Percentiles rank a stretch among this genome's conserved stretches.
These are phyloP conservation scores for Tolypocladium nubicola DNA, from an alignment of 2,329 filamentous ascomycete genomes.

Conservation along the genomic window DNA sequence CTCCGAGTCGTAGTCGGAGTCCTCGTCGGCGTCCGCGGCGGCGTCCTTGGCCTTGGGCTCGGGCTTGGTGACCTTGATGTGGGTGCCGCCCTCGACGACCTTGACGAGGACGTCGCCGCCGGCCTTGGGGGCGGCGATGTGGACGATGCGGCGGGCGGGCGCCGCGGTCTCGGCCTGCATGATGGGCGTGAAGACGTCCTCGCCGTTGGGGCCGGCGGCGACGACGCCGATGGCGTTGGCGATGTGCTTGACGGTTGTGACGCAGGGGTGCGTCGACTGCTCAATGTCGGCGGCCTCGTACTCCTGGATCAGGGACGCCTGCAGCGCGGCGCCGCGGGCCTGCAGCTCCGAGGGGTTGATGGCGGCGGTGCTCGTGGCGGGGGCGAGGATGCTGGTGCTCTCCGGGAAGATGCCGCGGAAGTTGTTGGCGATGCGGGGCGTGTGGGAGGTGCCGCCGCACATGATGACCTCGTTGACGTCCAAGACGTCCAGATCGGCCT, in stretches of 20 bases:
- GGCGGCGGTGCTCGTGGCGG: conserved; percentile 63
- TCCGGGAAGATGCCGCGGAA: conserved; percentile 71
- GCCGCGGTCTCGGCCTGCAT: conserved; percentile 80
- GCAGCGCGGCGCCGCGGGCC: conserved; percentile 84
- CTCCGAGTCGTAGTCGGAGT: conserved; percentile 47
- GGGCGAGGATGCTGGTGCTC: conserved; percentile 68
- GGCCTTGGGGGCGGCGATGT: conserved; percentile 63
- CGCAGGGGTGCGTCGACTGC: conserved; percentile 89
- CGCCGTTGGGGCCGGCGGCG: conserved; percentile 45
- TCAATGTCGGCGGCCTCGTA: conserved; percentile 91
- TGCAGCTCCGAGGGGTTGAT: conserved; percentile 91
- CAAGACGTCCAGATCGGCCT: conserved; percentile 83
- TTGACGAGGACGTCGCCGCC: conserved; percentile 84
- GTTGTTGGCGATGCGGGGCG: conserved; percentile 81
- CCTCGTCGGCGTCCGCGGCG: conserved; percentile 51
- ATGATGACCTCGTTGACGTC: conserved; percentile 94
- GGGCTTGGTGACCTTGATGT: conserved; percentile 89
- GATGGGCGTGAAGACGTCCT: conserved; percentile 68
- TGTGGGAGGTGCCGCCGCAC: conserved; percentile 85
- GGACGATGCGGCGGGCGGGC: conserved; percentile 74
- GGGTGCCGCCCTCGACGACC: conserved; percentile 76
- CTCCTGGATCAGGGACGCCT: conserved; percentile 87
- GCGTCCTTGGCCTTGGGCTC: conserved; percentile 67
- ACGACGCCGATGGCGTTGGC: conserved; percentile 81
- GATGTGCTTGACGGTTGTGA: conserved; percentile 89